phyloP scores from a whole-genome alignment of 108 stramenopile genomes.

The Chaetoceros muelleri region DNA sequence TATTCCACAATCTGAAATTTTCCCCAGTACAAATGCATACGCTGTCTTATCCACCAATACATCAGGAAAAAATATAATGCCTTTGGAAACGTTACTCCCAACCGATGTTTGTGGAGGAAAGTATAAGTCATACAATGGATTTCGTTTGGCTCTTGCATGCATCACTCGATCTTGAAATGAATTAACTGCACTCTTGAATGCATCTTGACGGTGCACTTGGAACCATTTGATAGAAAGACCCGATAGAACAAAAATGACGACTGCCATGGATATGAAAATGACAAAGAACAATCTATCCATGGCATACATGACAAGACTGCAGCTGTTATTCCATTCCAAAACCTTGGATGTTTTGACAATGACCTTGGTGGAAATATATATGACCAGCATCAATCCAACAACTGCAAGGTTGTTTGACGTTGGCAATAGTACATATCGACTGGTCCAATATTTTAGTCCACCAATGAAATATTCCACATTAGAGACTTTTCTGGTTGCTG shows the following conservation, averaged over 20 bases:
- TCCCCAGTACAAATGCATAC: constrained; percentile 38
- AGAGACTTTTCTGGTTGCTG: no score
- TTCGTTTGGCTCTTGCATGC: constrained; percentile 25
- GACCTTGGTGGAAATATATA: no score
- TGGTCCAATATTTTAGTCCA: no score
- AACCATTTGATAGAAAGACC: not conserved
- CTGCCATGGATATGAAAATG: no score
- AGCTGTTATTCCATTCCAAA: no score
- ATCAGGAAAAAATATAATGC: constrained; percentile 50
- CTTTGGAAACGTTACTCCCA: constrained; percentile 1
- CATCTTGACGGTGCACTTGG: constrained; percentile 22
- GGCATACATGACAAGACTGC: no score
- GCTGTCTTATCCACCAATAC: constrained; percentile 47
- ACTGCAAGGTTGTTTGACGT: no score
- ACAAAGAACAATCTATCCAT: no score
- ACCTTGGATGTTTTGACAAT: no score
- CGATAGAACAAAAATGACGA: not conserved
- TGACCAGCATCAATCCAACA: no score
- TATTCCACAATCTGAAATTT: constrained; percentile 42
- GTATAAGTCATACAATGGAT: constrained; percentile 34
- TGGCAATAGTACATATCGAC: no score
- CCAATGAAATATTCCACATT: no score
- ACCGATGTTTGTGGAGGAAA: constrained; percentile 11
- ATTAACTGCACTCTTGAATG: constrained; percentile 30
- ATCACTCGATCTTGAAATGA: constrained; percentile 23